Evolutionary conservation across 306 rosid genomes (phyloP), one percentile per base, ranked within the genome.

Genomic region (Gleditsia sinensis): DNA sequence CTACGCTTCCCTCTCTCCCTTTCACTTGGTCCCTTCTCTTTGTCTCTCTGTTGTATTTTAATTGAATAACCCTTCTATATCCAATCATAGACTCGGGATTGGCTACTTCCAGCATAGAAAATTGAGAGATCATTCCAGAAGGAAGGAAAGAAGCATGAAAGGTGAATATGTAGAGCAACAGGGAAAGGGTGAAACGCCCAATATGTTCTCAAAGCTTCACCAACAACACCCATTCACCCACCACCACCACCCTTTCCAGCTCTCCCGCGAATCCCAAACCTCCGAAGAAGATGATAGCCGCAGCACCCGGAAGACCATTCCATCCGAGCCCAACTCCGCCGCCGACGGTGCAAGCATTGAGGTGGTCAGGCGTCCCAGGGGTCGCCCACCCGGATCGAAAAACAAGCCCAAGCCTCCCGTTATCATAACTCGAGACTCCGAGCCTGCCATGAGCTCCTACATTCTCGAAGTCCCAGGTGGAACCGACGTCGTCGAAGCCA

Each of bases 371-470:
- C 78, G 99, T 0, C 96, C 99, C 1, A 50, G 96, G 0, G 99
- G 99, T 0, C 98, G 99, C 1, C 99, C 99, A 0, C 99, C 97
- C 0, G 99, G 99, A 1, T 92, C 99, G 55, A 94, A 92, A 30
- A 94, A 94, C 84, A 88, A 78, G 71, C 98, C 99, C 21, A 95
- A 86, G 28, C 87, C 99, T 0, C 87, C 95, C 0, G 83, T 92
- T 3, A 72, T 92, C 19, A 86, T 86, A 0, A 85, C 90, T 11
- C 95, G 96, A 0, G 96, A 88, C 25, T 55, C 95, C 0, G 99
- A 94, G 51, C 91, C 96, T 0, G 83, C 85, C 11, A 92, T 95
- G 97, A 90, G 93, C 7, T 95, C 99, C 1, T 90, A 87, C 78
- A 87, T 95, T 76, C 90, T 95, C 0, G 99, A 95, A 71, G 88